Conservation (phyloP, 805 yeast species). For the Grigorovia humatica region DNA sequence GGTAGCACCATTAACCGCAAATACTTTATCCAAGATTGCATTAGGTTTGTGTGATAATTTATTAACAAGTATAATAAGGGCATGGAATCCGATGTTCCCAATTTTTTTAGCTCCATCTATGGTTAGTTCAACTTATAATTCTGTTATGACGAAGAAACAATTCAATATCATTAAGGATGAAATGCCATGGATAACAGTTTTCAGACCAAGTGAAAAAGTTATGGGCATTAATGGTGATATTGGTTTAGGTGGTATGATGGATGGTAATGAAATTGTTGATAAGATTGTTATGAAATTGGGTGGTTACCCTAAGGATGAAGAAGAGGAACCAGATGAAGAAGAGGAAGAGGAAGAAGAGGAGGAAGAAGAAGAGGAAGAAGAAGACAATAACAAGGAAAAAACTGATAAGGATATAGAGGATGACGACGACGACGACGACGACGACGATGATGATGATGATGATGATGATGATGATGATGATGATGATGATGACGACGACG, state of each 20-base stretch:
- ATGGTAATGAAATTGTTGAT: constrained; percentile 88
- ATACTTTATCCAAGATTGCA: constrained; percentile 79
- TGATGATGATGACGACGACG: constrained; percentile 5
- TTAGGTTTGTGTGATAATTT: constrained; percentile 87
- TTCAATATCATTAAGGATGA: constrained; percentile 67
- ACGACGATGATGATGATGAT: constrained; percentile 27
- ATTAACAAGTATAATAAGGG: constrained; percentile 81
- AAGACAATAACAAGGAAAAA: constrained; percentile 20
- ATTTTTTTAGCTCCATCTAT: constrained; percentile 88
- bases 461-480: constrained; percentile 6
- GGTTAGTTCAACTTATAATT: constrained; percentile 84
- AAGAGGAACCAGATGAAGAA: constrained; percentile 35
- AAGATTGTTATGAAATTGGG: constrained; percentile 63
- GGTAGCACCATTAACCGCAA: constrained; percentile 92
- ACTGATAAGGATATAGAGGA: constrained; percentile 31
- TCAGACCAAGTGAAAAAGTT: constrained; percentile 89
- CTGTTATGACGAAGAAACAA: constrained; percentile 79
- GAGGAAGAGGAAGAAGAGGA: constrained; percentile 33
- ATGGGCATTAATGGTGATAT: constrained; percentile 89
- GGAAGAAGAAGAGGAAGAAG: constrained; percentile 30
- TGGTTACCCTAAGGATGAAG: constrained; percentile 45
- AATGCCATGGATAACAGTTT: constrained; percentile 87
- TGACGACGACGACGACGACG: constrained; percentile 42
- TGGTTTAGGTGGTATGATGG: constrained; percentile 99
- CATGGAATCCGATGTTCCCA: constrained; percentile 91